phyloP scores from a whole-genome alignment of 2,329 filamentous ascomycete genomes.

The Colletotrichum aenigma region DNA sequence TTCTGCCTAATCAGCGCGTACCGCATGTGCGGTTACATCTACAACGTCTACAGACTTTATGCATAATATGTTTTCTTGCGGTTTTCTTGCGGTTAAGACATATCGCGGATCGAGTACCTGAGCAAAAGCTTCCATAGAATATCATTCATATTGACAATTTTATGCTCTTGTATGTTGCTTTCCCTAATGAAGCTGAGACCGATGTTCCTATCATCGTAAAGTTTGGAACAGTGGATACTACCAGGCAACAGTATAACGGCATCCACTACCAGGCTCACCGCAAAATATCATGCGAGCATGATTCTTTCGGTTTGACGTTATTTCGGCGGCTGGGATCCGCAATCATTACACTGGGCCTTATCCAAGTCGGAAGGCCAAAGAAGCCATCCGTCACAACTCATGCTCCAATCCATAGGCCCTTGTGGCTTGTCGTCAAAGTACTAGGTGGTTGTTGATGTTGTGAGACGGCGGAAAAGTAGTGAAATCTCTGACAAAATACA shows the following conservation, averaged over 20 bases:
- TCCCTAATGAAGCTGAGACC: accelerated
- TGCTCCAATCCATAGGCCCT: too few relatives aligned
- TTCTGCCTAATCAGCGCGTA: background rate
- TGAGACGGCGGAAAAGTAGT: too few relatives aligned
- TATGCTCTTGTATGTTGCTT: background rate
- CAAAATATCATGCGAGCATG: background rate
- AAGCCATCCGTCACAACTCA: too few relatives aligned
- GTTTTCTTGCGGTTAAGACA: background rate
- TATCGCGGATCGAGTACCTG: too few relatives aligned
- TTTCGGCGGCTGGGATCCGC: accelerated
- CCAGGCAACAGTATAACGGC: background rate
- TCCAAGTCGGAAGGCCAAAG: too few relatives aligned
- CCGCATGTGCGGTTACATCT: background rate
- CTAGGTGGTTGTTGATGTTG: too few relatives aligned
- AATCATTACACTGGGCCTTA: background rate
- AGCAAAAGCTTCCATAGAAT: too few relatives aligned
- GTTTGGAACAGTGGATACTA: background rate
- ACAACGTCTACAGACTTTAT: background rate
- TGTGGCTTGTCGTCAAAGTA: too few relatives aligned
- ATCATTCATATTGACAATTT: too few relatives aligned
- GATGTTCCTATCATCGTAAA: accelerated
- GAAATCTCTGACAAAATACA: too few relatives aligned
- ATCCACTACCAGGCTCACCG: background rate
- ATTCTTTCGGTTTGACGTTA: accelerated
- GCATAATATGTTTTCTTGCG: background rate